Conservation (phyloP, 2,329 filamentous ascomycete species). For the Piedraia hortae region DNA sequence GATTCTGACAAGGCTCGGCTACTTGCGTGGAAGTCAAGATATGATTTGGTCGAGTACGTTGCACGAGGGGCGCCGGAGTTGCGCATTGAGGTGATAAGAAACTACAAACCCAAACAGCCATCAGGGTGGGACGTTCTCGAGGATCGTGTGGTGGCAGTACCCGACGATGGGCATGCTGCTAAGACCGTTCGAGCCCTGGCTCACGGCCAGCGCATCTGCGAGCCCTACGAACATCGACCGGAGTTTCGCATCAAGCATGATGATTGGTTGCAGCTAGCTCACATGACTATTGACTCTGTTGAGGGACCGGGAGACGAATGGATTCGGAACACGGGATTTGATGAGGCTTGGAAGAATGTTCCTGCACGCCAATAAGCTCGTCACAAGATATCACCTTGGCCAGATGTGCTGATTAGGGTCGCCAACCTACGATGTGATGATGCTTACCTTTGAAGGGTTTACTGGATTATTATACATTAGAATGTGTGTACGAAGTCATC, state of each 20-base stretch:
- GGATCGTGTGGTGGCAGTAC: slow-evolving; percentile 17
- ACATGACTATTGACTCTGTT: slow-evolving; percentile 34
- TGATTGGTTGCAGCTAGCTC: slow-evolving; percentile 31
- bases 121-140: slow-evolving; percentile 19
- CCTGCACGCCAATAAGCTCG: no score
- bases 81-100: slow-evolving; percentile 27
- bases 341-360: slow-evolving; percentile 43
- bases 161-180: slow-evolving; percentile 57
- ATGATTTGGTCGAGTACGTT: slow-evolving; percentile 48
- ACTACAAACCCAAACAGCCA: slow-evolving; percentile 27
- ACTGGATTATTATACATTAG: no score
- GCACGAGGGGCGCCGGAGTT: slow-evolving; percentile 37
- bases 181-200: slow-evolving; percentile 48
- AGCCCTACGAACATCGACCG: slow-evolving; percentile 19
- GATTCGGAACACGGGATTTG: slow-evolving; percentile 32
- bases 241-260: slow-evolving; percentile 25
- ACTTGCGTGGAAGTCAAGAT: slow-evolving; percentile 58
- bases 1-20: slow-evolving; percentile 26
- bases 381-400: no score
- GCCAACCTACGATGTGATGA: no score
- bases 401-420: no score
- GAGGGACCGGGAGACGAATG: slow-evolving; percentile 26
- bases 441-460: no score
- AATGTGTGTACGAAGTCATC: no score
- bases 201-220: slow-evolving; percentile 29